A percentile compares a stretch with the other conserved stretches of the same genome.
Conservation (phyloP, 2,329 filamentous ascomycete genomes). For the Microdochium bolleyi region DNA sequence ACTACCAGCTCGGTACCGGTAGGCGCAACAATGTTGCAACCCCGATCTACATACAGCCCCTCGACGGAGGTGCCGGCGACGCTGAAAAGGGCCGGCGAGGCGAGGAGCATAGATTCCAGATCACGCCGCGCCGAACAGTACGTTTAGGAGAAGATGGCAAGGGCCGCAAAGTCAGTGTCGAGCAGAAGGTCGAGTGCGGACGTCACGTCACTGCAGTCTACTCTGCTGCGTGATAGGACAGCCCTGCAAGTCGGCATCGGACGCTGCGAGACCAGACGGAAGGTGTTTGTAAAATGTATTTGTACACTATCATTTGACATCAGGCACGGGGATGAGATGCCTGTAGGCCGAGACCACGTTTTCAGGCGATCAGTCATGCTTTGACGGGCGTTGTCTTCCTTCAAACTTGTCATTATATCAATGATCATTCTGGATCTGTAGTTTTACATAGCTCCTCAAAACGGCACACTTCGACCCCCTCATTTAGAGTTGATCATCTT, state of each 20-base stretch:
- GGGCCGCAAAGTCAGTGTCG: conserved; percentile 65
- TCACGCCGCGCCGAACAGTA: conserved; percentile 69
- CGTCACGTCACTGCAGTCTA: conserved; percentile 77
- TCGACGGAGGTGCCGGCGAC: conserved; percentile 55
- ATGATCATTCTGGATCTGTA: background rate
- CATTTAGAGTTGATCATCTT: too few relatives aligned
- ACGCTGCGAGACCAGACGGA: background rate
- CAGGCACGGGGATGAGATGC: background rate
- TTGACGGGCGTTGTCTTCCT: background rate
- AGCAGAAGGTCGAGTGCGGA: conserved; percentile 86
- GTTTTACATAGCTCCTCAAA: too few relatives aligned
- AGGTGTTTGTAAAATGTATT: background rate
- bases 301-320: background rate
- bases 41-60: conserved; percentile 71
- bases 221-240: conserved; percentile 35
- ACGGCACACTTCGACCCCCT: too few relatives aligned
- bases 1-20: conserved; percentile 87
- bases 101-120: conserved; percentile 68
- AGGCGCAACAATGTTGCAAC: conserved; percentile 72
- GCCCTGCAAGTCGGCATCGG: background rate
- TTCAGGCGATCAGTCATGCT: background rate
- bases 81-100: conserved; percentile 48
- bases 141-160: conserved; percentile 49
- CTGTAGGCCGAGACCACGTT: background rate
- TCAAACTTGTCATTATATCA: background rate